Evolutionary conservation across 2,329 filamentous ascomycete genomes (phyloP).

Genomic region (Leptographium procerum): DNA sequence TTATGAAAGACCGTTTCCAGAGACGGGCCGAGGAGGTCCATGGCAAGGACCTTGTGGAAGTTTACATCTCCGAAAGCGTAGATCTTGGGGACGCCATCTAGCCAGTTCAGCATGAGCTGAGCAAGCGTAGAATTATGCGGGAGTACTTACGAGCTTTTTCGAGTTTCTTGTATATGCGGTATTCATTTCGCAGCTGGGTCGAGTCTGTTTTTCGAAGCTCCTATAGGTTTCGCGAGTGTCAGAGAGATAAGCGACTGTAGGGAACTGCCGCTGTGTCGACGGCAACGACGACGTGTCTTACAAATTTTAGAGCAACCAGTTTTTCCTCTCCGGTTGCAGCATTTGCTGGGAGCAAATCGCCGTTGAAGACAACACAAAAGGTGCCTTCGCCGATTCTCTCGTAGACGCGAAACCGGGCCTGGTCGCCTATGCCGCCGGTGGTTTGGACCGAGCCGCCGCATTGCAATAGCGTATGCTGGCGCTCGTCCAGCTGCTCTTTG

Average conservation of each 20-base stretch:
- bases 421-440: constrained; percentile 4
- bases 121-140: background rate
- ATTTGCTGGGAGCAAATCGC: background rate
- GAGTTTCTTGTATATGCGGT: constrained; percentile 13
- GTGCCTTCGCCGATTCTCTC: constrained; percentile 12
- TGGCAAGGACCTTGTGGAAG: constrained; percentile 13
- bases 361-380: constrained; percentile 13
- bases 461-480: constrained; percentile 29
- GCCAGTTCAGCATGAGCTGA: background rate
- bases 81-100: constrained; percentile 11
- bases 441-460: constrained; percentile 3
- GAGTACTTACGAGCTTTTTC: constrained; percentile 4
- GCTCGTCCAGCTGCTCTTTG: constrained; percentile 79
- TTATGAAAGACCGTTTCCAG: constrained; percentile 9
- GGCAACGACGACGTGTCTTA: constrained; percentile 3
- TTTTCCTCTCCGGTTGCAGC: background rate
- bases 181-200: constrained; percentile 13
- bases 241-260: background rate
- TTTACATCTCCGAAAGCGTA: constrained; percentile 12
- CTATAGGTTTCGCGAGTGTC: background rate
- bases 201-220: constrained; percentile 12
- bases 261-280: background rate
- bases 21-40: constrained; percentile 13
- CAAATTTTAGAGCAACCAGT: constrained; percentile 10
- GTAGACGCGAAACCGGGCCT: constrained; percentile 5